Percentiles rank a stretch among this genome's conserved stretches.
phyloP scores from a whole-genome alignment of 1,284 basidiomycete species.

The Cryptococcus maquisensis region DNA sequence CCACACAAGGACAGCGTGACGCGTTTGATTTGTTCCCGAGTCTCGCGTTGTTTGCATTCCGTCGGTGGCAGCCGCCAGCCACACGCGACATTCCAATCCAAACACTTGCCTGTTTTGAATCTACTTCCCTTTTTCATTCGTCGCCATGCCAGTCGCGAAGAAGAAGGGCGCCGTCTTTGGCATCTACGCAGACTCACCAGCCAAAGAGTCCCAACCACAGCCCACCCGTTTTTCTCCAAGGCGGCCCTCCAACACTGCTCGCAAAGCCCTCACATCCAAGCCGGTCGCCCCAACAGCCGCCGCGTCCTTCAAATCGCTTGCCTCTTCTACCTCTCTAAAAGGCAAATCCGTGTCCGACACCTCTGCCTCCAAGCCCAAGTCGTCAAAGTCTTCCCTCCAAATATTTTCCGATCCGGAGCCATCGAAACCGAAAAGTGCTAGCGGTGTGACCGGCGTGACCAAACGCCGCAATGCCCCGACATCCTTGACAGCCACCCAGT shows the following conservation, averaged over 20 bases:
- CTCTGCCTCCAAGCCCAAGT: background rate
- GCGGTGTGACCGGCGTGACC: slow-evolving; percentile 1
- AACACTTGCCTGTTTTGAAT: no score
- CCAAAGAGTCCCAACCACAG: background rate
- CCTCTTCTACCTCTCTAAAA: background rate
- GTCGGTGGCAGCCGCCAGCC: no score
- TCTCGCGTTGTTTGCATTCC: no score
- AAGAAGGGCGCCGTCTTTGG: slow-evolving; percentile 48
- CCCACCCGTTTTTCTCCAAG: slow-evolving; percentile 3
- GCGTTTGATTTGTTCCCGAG: no score
- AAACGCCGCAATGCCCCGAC: slow-evolving; percentile 1
- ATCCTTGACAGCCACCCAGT: background rate
- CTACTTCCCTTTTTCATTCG: no score
- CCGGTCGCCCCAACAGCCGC: slow-evolving; percentile 4
- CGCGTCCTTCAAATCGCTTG: background rate
- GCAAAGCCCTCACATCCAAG: slow-evolving; percentile 14
- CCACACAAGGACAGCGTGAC: no score
- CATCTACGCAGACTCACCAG: slow-evolving; percentile 47
- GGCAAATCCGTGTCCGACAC: background rate
- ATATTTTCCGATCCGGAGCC: slow-evolving; percentile 3
- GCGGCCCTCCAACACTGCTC: background rate
- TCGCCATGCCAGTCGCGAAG: slow-evolving; percentile 44
- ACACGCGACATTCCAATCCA: no score
- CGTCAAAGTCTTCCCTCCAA: slow-evolving; percentile 1
- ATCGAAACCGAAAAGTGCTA: background rate